Conservation (phyloP, 768 basidiomycete species). For the Serendipita sp. region DNA sequence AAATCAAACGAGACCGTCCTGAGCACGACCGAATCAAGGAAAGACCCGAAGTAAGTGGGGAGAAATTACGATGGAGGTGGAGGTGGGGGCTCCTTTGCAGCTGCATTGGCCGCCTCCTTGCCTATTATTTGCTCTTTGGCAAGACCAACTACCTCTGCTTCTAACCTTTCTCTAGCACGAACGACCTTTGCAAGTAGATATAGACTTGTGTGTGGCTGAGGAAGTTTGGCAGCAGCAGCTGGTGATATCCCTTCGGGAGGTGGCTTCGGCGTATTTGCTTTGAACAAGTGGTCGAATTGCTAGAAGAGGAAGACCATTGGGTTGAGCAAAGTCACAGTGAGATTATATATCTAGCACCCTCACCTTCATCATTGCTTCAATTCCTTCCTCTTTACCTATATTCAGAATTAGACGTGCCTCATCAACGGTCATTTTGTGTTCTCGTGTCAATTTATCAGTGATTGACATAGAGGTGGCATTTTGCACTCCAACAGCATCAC, state of each 20-base stretch:
- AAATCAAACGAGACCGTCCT: neutral
- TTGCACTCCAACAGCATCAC: conserved; percentile 57
- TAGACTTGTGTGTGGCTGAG: conserved; percentile 33
- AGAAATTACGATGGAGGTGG: neutral
- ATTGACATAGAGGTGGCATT: conserved; percentile 57
- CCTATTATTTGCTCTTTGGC: conserved; percentile 14
- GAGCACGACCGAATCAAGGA: neutral
- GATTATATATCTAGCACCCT: neutral
- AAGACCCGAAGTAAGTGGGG: neutral
- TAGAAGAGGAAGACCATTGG: conserved; percentile 19
- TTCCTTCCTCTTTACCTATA: conserved; percentile 37
- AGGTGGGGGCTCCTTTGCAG: neutral
- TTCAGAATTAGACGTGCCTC: conserved; percentile 92
- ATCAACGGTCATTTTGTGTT: conserved; percentile 85
- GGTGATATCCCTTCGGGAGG: conserved; percentile 26
- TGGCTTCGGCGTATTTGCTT: conserved; percentile 65
- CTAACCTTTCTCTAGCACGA: conserved; percentile 84
- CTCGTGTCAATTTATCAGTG: conserved; percentile 68
- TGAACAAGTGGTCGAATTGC: conserved; percentile 90
- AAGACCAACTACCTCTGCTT: conserved; percentile 49
- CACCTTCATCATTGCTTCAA: conserved; percentile 48
- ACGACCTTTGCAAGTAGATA: conserved; percentile 97
- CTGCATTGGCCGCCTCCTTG: neutral
- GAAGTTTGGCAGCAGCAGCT: conserved; percentile 31
- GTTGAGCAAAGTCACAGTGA: neutral